Evolutionary conservation across 164 flowering plant genomes (phyloP).

Genomic region (Stephania japonica): DNA sequence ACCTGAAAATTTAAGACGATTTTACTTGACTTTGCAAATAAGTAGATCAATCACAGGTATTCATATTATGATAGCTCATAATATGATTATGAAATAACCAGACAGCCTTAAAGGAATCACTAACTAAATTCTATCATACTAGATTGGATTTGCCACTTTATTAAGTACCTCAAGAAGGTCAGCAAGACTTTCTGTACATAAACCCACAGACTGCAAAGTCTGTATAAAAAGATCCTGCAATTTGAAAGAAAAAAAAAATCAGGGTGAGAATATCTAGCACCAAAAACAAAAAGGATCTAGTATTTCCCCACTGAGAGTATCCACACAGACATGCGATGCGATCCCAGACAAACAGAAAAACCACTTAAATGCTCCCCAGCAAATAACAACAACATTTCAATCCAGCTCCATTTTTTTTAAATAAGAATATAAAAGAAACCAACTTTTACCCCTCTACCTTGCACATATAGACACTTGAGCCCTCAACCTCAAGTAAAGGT

Average conservation of each 20-base stretch:
- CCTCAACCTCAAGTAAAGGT: no score
- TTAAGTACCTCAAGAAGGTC: slow-evolving; percentile 73
- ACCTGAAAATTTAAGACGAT: slow-evolving; percentile 37
- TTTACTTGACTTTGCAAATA: not conserved
- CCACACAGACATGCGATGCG: not conserved
- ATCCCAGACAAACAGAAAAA: not conserved
- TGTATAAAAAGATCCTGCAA: slow-evolving; percentile 85
- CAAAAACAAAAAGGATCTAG: not conserved
- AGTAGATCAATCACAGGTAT: no score
- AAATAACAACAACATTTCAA: not conserved
- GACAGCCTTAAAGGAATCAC: not conserved
- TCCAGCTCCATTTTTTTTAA: not conserved
- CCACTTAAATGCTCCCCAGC: not conserved
- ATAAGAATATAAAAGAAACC: not conserved
- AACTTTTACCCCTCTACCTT: no score
- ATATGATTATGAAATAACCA: no score
- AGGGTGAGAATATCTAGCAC: not conserved
- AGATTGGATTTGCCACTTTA: not conserved
- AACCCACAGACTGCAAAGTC: slow-evolving; percentile 76
- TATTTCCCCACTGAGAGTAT: not conserved
- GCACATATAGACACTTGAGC: no score
- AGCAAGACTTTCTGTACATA: slow-evolving; percentile 55
- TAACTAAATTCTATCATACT: not conserved
- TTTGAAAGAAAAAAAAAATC: slow-evolving; percentile 7
- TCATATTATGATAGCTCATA: no score